These are phyloP conservation scores for Epichloe scottii DNA, from an alignment of 2,329 filamentous ascomycete species.

Conservation along the genomic window DNA sequence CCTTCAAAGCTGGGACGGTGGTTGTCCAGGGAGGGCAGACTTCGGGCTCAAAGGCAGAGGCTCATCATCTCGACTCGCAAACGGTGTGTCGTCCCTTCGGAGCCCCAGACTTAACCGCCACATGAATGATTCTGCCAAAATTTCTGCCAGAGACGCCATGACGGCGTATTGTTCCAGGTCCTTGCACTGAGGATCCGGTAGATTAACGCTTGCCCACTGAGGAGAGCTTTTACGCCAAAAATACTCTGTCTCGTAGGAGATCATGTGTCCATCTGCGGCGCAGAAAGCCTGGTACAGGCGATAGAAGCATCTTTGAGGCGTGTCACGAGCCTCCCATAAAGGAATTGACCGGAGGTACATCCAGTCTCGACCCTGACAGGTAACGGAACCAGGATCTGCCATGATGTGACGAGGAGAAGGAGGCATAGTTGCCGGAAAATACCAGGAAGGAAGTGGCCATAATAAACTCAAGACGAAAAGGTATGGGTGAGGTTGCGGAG, in stretches of 20 bases:
- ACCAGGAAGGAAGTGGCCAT: slow-evolving; percentile 7
- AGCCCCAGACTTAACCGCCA: slow-evolving; percentile 13
- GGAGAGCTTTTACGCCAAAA: slow-evolving; percentile 13
- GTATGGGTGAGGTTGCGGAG: slow-evolving; percentile 1
- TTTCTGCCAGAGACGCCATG: slow-evolving; percentile 13
- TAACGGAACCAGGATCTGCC: slow-evolving; percentile 6
- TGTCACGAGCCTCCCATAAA: slow-evolving; percentile 14
- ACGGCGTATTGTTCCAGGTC: slow-evolving; percentile 14
- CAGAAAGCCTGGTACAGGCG: slow-evolving; percentile 17
- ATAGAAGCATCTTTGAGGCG: slow-evolving; percentile 14
- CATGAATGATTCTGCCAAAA: slow-evolving; percentile 12
- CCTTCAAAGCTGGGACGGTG: slow-evolving; percentile 1
- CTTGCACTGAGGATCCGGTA: slow-evolving; percentile 10
- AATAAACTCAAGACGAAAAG: slow-evolving; percentile 8
- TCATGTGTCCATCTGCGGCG: slow-evolving; percentile 12
- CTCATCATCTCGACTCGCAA: slow-evolving; percentile 1
- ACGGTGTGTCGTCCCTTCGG: slow-evolving; percentile 6
- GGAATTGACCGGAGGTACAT: slow-evolving; percentile 8
- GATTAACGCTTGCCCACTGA: slow-evolving; percentile 9
- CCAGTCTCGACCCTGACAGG: slow-evolving; percentile 6
- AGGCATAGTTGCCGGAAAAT: slow-evolving; percentile 6
- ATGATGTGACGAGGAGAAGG: slow-evolving; percentile 8
- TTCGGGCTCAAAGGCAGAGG: slow-evolving; percentile 4
- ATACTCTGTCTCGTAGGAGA: slow-evolving; percentile 17
- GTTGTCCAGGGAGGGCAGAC: slow-evolving; percentile 4